phyloP scores from a whole-genome alignment of 73 alveolate species.

The Symbiodinium pilosum region DNA sequence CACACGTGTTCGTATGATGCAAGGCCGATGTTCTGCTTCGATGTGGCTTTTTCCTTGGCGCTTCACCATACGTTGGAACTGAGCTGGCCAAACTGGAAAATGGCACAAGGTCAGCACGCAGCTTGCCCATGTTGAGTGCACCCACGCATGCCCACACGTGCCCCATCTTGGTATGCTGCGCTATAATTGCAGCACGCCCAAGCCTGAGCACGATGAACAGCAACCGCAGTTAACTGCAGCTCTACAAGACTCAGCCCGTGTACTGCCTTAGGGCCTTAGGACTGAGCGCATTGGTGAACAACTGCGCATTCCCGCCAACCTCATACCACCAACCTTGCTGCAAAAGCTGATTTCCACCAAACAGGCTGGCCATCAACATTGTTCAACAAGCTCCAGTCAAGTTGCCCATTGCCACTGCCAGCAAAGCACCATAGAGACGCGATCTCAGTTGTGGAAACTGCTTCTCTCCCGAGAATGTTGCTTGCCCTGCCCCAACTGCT shows the following conservation, averaged over 20 bases:
- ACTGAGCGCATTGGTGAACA: constrained; percentile 37
- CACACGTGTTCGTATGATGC: too few species aligned
- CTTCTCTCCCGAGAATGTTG: too few species aligned
- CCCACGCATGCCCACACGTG: too few species aligned
- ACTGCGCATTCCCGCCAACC: constrained; percentile 57
- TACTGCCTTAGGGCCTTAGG: background rate
- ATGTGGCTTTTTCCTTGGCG: too few species aligned
- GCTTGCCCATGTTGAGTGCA: too few species aligned
- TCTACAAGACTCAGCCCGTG: too few species aligned
- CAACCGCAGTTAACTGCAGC: too few species aligned
- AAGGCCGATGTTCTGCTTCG: too few species aligned
- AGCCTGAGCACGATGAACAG: background rate
- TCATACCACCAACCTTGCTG: constrained; percentile 89
- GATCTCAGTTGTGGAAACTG: constrained; percentile 7
- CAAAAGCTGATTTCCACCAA: background rate
- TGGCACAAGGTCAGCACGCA: background rate
- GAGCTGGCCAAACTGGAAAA: background rate
- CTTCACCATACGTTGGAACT: too few species aligned
- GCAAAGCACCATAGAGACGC: constrained; percentile 53
- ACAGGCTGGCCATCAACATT: background rate
- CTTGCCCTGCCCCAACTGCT: too few species aligned
- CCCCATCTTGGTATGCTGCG: background rate
- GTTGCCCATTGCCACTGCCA: constrained; percentile 88
- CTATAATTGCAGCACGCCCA: constrained; percentile 66
- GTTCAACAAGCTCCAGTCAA: background rate